Base-by-base conservation (phyloP, 306 rosid species). In the Vigna radiata region DNA sequence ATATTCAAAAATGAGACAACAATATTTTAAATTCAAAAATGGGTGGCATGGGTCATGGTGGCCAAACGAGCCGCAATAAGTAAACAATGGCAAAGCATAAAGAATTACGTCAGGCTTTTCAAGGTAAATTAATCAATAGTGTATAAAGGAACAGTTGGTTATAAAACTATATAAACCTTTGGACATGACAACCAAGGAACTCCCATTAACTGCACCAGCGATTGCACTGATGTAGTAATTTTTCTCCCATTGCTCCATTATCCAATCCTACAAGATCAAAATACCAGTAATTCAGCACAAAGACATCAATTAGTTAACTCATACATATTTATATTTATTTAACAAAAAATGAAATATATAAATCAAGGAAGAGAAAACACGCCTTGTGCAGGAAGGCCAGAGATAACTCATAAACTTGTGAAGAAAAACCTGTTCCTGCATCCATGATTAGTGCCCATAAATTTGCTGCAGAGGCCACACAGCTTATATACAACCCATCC, bases 211-310 rank as follows among this genome's bases (percentile, higher is more conserved):
- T 31, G 93, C 95, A 74, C 98, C 98, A 71, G 97, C 98, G 14
- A 93, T 93, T 21, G 98, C 89, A 87, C 98, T 93, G 73, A 93
- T 93, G 49, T 93, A 93, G 77, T 82, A 93, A 80, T 91, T 93
- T 84, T 93, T 93, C 81, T 93, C 98, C 98, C 98, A 93, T 54
- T 93, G 98, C 54, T 93, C 98, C 97, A 91, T 91, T 71, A 93
- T 93, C 98, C 98, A 93, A 80, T 93, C 98, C 98, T 93, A 89
- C 77, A 50, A 74, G 39, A 82, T 72, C 53, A 52, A 78, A 74
- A 79, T 60, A 65, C 61, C 48, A 49, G 50, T 55, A 76, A 46
- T 19, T 46, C 53, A 44, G 50, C 60, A 76, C 60, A 33, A 7
- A 58, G 25, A 53, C 17, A 82, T 77, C 65, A 79, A 73, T 66